Conservation (phyloP, 495 filamentous ascomycete species). For the Hypomontagnella monticulosa region DNA sequence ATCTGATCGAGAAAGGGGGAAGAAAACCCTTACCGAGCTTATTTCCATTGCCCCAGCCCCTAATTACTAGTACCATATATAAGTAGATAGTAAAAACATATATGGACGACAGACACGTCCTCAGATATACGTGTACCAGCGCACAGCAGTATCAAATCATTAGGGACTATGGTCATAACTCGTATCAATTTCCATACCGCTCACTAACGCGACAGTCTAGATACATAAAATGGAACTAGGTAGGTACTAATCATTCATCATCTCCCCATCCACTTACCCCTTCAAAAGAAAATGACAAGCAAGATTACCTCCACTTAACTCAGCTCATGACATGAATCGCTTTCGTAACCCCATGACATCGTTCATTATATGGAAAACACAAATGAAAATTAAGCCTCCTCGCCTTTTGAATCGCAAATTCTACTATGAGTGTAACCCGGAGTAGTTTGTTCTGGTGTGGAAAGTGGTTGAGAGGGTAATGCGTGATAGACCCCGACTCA, state of each 20-base stretch:
- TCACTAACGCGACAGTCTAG: slow-evolving; percentile 35
- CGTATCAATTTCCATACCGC: slow-evolving; percentile 40
- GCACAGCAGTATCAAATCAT: background rate
- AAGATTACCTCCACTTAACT: slow-evolving; percentile 30
- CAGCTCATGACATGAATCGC: slow-evolving; percentile 23
- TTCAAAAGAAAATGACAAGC: slow-evolving; percentile 9
- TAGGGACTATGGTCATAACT: slow-evolving; percentile 30
- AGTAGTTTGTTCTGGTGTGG: background rate
- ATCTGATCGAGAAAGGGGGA: too few relatives aligned
- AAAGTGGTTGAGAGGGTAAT: background rate
- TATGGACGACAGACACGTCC: too few relatives aligned
- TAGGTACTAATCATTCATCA: slow-evolving; percentile 16
- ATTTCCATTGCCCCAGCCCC: too few relatives aligned
- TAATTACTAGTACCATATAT: too few relatives aligned
- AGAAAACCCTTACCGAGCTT: too few relatives aligned
- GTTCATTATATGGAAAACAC: slow-evolving; percentile 25
- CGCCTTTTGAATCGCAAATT: too few relatives aligned
- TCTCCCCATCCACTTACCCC: background rate
- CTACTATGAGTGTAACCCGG: background rate
- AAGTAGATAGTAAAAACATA: too few relatives aligned
- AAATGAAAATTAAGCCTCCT: slow-evolving; percentile 12
- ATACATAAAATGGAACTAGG: slow-evolving; percentile 15
- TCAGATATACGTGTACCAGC: too few relatives aligned
- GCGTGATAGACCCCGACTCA: background rate
- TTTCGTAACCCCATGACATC: slow-evolving; percentile 39